These are phyloP conservation scores for Suhomyces sp. DNA, from an alignment of 805 yeast genomes.

Conservation along the genomic window DNA sequence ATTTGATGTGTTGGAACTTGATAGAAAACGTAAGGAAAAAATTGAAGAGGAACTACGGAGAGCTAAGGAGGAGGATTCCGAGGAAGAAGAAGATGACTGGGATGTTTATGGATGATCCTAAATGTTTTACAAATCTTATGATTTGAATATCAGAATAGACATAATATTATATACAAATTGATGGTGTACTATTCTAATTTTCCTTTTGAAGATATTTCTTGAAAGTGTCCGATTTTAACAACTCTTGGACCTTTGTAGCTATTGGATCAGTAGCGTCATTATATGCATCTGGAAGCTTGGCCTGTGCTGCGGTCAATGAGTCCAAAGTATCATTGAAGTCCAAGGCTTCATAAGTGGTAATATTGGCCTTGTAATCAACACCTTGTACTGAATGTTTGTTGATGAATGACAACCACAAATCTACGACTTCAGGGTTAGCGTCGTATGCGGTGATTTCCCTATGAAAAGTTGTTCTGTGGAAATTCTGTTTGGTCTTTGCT, in stretches of 20 bases:
- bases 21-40: slow-evolving; percentile 26
- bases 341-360: slow-evolving; percentile 46
- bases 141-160: too few species aligned
- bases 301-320: slow-evolving; percentile 24
- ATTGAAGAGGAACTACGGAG: slow-evolving; percentile 34
- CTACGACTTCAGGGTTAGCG: slow-evolving; percentile 80
- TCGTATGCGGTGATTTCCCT: slow-evolving; percentile 77
- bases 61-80: slow-evolving; percentile 47
- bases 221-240: slow-evolving; percentile 71
- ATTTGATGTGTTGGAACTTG: slow-evolving; percentile 55
- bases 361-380: slow-evolving; percentile 76
- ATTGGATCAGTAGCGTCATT: slow-evolving; percentile 45
- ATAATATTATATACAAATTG: background rate
- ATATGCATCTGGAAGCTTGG: slow-evolving; percentile 34
- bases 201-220: slow-evolving; percentile 46
- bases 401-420: slow-evolving; percentile 75
- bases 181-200: background rate
- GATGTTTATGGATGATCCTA: slow-evolving; percentile 63
- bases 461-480: slow-evolving; percentile 81
- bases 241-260: slow-evolving; percentile 65
- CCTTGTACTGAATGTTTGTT: slow-evolving; percentile 76
- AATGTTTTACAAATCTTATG: background rate
- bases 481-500: slow-evolving; percentile 92
- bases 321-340: slow-evolving; percentile 35
- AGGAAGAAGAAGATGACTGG: slow-evolving; percentile 65